phyloP scores from a whole-genome alignment of 2,329 filamentous ascomycete species.

The Purpureocillium lavendulum region DNA sequence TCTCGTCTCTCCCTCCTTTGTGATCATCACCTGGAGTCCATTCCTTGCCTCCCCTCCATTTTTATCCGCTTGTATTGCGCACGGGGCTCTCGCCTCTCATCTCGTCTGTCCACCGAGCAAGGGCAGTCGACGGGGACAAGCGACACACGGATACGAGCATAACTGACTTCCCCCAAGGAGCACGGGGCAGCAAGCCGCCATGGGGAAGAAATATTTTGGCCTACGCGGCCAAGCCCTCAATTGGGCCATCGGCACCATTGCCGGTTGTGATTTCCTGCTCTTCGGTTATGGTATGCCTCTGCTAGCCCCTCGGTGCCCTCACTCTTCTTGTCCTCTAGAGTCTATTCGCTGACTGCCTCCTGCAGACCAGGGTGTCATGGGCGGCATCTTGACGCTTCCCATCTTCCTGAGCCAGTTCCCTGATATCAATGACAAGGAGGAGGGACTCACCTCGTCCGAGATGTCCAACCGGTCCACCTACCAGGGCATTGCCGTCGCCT shows the following conservation, averaged over 20 bases:
- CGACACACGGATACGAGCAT: too few species aligned
- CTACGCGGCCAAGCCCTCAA: conserved; percentile 58
- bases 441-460: conserved; percentile 24
- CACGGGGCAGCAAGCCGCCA: conserved; percentile 4
- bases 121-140: too few species aligned
- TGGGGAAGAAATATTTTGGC: conserved; percentile 48
- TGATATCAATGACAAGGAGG: conserved; percentile 34
- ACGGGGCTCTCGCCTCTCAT: too few species aligned
- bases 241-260: conserved; percentile 61
- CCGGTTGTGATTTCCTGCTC: conserved; percentile 63
- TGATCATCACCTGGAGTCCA: too few species aligned
- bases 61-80: too few species aligned
- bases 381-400: conserved; percentile 61
- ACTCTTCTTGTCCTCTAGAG: neutral
- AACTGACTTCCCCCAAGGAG: too few species aligned
- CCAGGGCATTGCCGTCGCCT: conserved; percentile 46
- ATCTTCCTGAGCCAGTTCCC: conserved; percentile 52
- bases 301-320: too few species aligned
- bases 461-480: conserved; percentile 37
- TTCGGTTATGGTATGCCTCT: conserved; percentile 41
- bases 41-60: too few species aligned
- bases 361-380: conserved; percentile 68
- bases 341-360: neutral
- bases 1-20: neutral
- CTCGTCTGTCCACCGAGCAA: too few species aligned